Conservation (phyloP, 306 rosid species). For the Chamaecrista fasciculata region DNA sequence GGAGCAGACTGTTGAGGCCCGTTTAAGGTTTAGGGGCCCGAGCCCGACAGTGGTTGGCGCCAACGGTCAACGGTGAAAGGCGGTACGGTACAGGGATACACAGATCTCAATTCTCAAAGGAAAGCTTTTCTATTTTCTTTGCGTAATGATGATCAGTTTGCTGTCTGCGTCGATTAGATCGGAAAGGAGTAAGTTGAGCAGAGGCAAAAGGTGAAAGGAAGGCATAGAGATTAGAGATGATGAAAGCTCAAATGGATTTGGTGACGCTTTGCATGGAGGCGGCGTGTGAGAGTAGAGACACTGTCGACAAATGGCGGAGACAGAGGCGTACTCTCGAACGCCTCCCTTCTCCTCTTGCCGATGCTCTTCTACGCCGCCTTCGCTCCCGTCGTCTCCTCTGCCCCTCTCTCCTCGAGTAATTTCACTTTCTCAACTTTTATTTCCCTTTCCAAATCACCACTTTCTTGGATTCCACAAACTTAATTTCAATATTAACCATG, state of each 20-base stretch:
- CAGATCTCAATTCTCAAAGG: no score
- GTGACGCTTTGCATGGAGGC: conserved; percentile 40
- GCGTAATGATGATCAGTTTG: not conserved
- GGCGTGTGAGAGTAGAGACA: conserved; percentile 44
- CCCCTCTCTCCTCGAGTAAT: conserved; percentile 85
- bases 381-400: conserved; percentile 55
- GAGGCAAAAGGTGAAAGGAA: not conserved
- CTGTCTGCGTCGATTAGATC: not conserved
- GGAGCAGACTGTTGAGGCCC: not conserved
- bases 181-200: not conserved
- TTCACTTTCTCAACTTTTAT: not conserved
- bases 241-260: conserved; percentile 23
- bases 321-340: conserved; percentile 59
- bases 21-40: not conserved
- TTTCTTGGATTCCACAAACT: not conserved
- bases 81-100: no score
- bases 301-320: conserved; percentile 57
- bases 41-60: not conserved
- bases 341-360: conserved; percentile 64
- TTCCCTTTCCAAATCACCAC: not conserved
- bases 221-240: conserved; percentile 2
- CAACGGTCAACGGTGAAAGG: not conserved
- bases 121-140: not conserved
- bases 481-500: not conserved
- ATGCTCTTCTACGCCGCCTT: conserved; percentile 65